These are phyloP conservation scores for Citrus maxima DNA, from an alignment of 345 rosid genomes.

Conservation along the genomic window DNA sequence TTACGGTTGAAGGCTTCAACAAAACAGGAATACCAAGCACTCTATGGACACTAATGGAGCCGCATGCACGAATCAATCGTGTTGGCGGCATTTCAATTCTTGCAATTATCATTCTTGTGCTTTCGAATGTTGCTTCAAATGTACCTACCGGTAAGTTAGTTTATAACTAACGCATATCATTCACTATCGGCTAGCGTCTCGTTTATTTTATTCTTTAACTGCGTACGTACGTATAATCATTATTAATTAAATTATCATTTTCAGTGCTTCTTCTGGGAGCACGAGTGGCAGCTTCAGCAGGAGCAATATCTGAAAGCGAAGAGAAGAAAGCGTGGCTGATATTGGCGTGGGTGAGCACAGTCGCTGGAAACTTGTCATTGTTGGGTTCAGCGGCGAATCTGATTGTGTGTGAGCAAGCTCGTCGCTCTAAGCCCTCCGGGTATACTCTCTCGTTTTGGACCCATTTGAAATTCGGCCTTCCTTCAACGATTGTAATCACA, in stretches of 20 bases:
- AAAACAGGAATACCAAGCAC: constrained; percentile 1
- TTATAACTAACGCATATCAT: background rate
- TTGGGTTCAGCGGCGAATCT: constrained; percentile 31
- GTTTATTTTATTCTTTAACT: too few relatives aligned
- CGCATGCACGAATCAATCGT: background rate
- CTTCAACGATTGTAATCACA: constrained; percentile 28
- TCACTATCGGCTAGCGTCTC: background rate
- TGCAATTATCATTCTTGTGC: constrained; percentile 26
- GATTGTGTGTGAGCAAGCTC: constrained; percentile 40
- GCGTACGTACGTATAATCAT: too few relatives aligned
- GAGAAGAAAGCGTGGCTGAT: constrained; percentile 35
- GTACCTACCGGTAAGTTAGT: constrained; percentile 31
- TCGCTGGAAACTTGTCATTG: constrained; percentile 32
- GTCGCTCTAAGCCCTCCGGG: constrained; percentile 11
- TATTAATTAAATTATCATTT: background rate
- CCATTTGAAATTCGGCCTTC: constrained; percentile 27
- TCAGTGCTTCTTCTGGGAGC: constrained; percentile 33
- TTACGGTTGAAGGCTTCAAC: constrained; percentile 6
- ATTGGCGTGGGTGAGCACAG: constrained; percentile 32
- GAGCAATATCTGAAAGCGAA: constrained; percentile 15
- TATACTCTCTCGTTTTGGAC: constrained; percentile 30
- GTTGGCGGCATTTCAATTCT: constrained; percentile 14
- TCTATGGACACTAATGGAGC: background rate
- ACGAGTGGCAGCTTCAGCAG: constrained; percentile 30
- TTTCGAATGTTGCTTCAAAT: constrained; percentile 32